Conservation (phyloP, 345 rosid species). For the Melaleuca alternifolia region DNA sequence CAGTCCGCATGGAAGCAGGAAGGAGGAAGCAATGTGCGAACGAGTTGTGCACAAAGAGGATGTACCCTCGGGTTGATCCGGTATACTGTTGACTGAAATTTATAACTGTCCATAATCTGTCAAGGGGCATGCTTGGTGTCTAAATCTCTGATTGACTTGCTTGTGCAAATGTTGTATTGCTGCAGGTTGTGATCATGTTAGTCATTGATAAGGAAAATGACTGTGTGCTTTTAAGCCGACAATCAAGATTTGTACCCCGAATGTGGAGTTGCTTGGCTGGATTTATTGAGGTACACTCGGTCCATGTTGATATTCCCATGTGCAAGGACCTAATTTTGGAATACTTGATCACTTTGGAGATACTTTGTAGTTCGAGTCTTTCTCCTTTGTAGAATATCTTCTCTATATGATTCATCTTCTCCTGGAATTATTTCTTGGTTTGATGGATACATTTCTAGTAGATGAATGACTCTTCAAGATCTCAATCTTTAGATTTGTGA, state of each 20-base stretch:
- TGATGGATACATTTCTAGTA: not conserved
- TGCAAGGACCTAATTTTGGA: not conserved
- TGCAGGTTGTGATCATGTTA: slow-evolving; percentile 92
- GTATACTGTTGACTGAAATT: slow-evolving; percentile 19
- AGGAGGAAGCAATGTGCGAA: slow-evolving; percentile 66
- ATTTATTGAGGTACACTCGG: slow-evolving; percentile 63
- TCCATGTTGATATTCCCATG: not conserved
- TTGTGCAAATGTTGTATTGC: not conserved
- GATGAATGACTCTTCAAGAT: not conserved
- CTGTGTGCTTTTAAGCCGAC: slow-evolving; percentile 68
- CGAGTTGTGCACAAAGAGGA: slow-evolving; percentile 47
- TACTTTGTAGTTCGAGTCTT: not conserved
- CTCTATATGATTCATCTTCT: not conserved
- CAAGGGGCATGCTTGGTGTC: not conserved
- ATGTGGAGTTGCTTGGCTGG: slow-evolving; percentile 99
- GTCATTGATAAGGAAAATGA: slow-evolving; percentile 86
- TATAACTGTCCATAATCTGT: not conserved
- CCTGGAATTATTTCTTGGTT: not conserved
- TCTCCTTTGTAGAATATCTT: not conserved
- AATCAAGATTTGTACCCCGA: slow-evolving; percentile 79
- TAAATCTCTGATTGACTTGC: not conserved
- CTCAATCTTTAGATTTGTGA: not conserved
- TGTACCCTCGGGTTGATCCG: slow-evolving; percentile 93
- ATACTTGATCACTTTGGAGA: not conserved
- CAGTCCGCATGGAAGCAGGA: slow-evolving; percentile 74